Evolutionary conservation across 1,284 basidiomycete genomes (phyloP).

Genomic region (Boletus albobrunnescens): DNA sequence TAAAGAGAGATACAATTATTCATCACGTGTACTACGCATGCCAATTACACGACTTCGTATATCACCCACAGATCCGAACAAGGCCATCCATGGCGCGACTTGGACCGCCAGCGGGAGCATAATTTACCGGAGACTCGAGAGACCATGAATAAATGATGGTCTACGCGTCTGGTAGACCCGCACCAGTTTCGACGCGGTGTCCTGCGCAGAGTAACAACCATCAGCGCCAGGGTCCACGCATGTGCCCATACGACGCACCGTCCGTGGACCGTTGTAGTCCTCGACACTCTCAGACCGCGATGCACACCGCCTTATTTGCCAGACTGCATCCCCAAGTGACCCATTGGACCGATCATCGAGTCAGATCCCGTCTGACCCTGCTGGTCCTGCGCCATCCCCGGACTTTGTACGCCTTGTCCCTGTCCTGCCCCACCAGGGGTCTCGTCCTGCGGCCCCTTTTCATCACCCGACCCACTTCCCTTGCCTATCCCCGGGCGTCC

Average conservation of each 20-base stretch:
- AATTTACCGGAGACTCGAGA: constrained; percentile 15
- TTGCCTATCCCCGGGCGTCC: constrained; percentile 19
- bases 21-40: constrained; percentile 13
- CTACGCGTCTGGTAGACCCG: constrained; percentile 4
- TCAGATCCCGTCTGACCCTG: constrained; percentile 18
- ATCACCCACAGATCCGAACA: no score
- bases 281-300: no score
- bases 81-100: no score
- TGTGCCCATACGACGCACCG: no score
- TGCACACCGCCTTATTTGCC: constrained; percentile 8
- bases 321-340: constrained; percentile 22
- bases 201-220: no score
- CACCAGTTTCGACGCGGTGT: no score
- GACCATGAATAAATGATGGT: constrained; percentile 15
- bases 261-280: no score
- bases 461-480: constrained; percentile 13
- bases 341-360: constrained; percentile 17
- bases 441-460: constrained; percentile 29
- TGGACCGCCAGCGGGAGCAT: constrained; percentile 12
- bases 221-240: no score
- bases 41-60: no score
- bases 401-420: neutral
- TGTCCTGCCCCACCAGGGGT: neutral
- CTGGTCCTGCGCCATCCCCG: constrained; percentile 13
- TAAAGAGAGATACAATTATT: neutral